Evolutionary conservation across 2,329 filamentous ascomycete species (phyloP), one percentile per base, ranked within the genome.

Genomic region (Diaporthe capsici): DNA sequence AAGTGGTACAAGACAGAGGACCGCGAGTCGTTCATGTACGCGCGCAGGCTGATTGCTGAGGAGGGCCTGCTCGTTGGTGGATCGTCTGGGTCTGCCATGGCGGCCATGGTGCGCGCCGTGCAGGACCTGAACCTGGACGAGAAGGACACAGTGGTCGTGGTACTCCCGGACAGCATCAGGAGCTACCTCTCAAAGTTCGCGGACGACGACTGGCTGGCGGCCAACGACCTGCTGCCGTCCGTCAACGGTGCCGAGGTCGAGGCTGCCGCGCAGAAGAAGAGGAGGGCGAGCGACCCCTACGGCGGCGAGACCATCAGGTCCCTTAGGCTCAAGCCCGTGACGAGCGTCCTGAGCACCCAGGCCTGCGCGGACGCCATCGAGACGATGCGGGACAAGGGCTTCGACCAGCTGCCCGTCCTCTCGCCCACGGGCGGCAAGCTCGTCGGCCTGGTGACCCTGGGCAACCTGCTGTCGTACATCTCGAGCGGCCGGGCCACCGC

Each of bases 1-100:
- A 94, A 93, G 82, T 99, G 97, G 97, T 98, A 98, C 88, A 99
- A 99, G 91, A 99, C 97, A 4, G 94, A 96, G 77, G 97, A 99
- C 82, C 90, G 91, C 77, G 94, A 98, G 83, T 96, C 96, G 3
- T 99, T 99, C 86, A 89, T 92, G 83, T 96, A 95, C 82, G 95
- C 97, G n/a, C 90, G 97, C 71, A 90, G 96, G 58, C 87, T 99
- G 72, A 99, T 99, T 80, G 90, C 95, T 22, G 97, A 99, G 84
- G 97, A 99, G 85, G 97, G 97, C 70, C 89, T 99, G 20, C 90
- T 99, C 12, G 95, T 98, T 28, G 97, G 97, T 80, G 97, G 97
- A 58, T 98, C 95, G 83, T 97, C 95, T 81, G 97, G 97, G 76
- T 98, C 95, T 79, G 96, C 97, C 55, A 94, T 98, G 87, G 92